Conservation (phyloP, 2,329 filamentous ascomycete genomes). For the Phialophora verrucosa region DNA sequence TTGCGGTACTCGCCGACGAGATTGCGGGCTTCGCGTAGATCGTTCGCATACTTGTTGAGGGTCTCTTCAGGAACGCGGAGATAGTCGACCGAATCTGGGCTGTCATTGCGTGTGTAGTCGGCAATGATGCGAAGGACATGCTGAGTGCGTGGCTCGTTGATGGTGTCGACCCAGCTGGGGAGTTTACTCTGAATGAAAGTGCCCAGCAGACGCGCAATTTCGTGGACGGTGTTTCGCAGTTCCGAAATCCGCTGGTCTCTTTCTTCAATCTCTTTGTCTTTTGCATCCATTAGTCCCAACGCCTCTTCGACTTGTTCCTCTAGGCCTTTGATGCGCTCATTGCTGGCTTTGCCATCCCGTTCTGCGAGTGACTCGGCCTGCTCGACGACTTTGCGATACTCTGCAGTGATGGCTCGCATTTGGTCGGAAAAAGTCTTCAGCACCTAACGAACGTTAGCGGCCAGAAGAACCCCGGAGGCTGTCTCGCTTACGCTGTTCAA, state of each 20-base stretch:
- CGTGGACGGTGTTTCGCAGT: constrained; percentile 29
- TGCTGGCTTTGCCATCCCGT: constrained; percentile 24
- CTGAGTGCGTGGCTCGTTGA: constrained; percentile 28
- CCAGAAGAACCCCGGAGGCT: not conserved
- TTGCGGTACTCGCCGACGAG: constrained; percentile 27
- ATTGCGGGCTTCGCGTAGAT: constrained; percentile 21
- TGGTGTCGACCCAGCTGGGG: constrained; percentile 16
- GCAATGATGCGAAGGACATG: constrained; percentile 32
- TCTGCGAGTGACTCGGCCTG: constrained; percentile 34
- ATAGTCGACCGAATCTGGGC: constrained; percentile 16
- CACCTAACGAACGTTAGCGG: constrained; percentile 28
- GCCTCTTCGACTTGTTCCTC: constrained; percentile 27
- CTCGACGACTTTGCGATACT: constrained; percentile 31
- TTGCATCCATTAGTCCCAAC: constrained; percentile 19
- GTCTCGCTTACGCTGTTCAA: constrained; percentile 18
- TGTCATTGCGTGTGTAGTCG: constrained; percentile 25
- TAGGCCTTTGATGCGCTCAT: constrained; percentile 29
- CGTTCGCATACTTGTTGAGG: constrained; percentile 18
- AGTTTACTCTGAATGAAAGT: constrained; percentile 32
- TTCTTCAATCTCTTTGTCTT: constrained; percentile 28
- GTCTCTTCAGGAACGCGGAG: constrained; percentile 32
- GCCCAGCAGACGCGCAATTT: constrained; percentile 30
- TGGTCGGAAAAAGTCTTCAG: constrained; percentile 24
- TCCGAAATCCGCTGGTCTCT: constrained; percentile 26
- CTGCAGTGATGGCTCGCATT: constrained; percentile 25